These are phyloP conservation scores for Mycena albidolilacea DNA, from an alignment of 768 basidiomycete species.

Conservation along the genomic window DNA sequence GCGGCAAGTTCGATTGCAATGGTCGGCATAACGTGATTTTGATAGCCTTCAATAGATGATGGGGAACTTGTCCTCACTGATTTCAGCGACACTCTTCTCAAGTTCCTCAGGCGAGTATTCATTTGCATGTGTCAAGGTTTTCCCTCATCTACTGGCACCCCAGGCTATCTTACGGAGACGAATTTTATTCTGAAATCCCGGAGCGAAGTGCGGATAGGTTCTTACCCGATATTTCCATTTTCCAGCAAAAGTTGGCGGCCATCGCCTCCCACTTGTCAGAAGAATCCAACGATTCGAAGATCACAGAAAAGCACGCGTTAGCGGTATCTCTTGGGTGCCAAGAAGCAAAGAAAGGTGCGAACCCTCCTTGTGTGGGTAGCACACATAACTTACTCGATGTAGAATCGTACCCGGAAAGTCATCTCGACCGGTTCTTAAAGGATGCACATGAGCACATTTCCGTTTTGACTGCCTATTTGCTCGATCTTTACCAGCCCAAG, in stretches of 20 bases:
- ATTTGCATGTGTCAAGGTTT: background rate
- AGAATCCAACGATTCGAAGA: slow-evolving; percentile 8
- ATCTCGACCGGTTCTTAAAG: slow-evolving; percentile 25
- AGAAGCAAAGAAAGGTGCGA: slow-evolving; percentile 29
- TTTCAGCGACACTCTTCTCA: slow-evolving; percentile 41
- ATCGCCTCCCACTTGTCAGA: slow-evolving; percentile 12
- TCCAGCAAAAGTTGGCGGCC: slow-evolving; percentile 8
- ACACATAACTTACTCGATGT: slow-evolving; percentile 9
- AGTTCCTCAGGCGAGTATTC: slow-evolving; percentile 35
- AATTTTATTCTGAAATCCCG: slow-evolving; percentile 35
- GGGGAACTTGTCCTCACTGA: slow-evolving; percentile 37
- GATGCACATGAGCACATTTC: slow-evolving; percentile 28
- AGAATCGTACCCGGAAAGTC: slow-evolving; percentile 20
- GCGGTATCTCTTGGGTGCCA: slow-evolving; percentile 19
- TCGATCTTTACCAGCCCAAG: slow-evolving; percentile 35
- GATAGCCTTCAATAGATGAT: slow-evolving; percentile 18
- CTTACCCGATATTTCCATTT: slow-evolving; percentile 27
- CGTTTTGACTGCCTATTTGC: slow-evolving; percentile 21
- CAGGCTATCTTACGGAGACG: slow-evolving; percentile 37
- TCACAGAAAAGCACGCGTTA: slow-evolving; percentile 25
- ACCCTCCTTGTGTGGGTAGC: slow-evolving; percentile 4
- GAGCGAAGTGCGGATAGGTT: slow-evolving; percentile 25
- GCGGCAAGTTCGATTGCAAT: slow-evolving; percentile 14
- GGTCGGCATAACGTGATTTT: background rate
- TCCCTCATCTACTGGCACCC: slow-evolving; percentile 2